Percentiles rank a stretch among this genome's conserved stretches.
Evolutionary conservation across 495 filamentous ascomycete genomes (phyloP).

Genomic region (Cercophora scortea): DNA sequence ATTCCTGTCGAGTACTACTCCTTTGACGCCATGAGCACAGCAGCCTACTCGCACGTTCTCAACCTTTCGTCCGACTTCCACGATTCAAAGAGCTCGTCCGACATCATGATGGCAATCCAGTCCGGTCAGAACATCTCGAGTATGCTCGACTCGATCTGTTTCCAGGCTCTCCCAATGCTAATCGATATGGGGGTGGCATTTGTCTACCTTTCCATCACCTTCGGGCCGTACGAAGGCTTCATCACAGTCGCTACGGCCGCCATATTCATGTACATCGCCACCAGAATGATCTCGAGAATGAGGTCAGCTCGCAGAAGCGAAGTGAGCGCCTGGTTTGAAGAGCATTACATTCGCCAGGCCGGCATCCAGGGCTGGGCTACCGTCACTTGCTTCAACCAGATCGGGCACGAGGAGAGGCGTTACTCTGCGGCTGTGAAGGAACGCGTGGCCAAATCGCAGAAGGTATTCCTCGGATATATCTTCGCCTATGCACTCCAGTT

Average conservation of each 20-base stretch:
- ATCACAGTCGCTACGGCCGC: slow-evolving; percentile 55
- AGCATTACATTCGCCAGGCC: slow-evolving; percentile 54
- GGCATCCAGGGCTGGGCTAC: slow-evolving; percentile 62
- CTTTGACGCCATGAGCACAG: slow-evolving; percentile 50
- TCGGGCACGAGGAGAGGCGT: slow-evolving; percentile 53
- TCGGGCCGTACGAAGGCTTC: slow-evolving; percentile 68
- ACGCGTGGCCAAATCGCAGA: slow-evolving; percentile 30
- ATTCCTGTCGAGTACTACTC: slow-evolving; percentile 59
- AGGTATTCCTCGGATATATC: slow-evolving; percentile 32
- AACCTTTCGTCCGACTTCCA: slow-evolving; percentile 74
- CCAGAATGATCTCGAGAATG: slow-evolving; percentile 40
- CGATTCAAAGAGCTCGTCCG: slow-evolving; percentile 62
- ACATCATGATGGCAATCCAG: slow-evolving; percentile 58
- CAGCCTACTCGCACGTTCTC: slow-evolving; percentile 70
- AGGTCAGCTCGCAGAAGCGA: slow-evolving; percentile 24
- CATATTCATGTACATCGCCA: slow-evolving; percentile 56
- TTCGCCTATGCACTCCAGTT: slow-evolving; percentile 46
- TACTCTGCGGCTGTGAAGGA: slow-evolving; percentile 46
- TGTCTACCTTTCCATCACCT: slow-evolving; percentile 58
- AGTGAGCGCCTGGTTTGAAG: slow-evolving; percentile 40
- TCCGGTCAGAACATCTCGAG: slow-evolving; percentile 56
- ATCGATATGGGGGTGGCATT: slow-evolving; percentile 64
- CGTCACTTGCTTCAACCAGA: slow-evolving; percentile 65
- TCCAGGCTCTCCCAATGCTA: slow-evolving; percentile 61
- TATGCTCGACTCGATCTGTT: slow-evolving; percentile 59